Conservation (phyloP, 2,329 filamentous ascomycete genomes). For the Thielaviopsis cerberus region DNA sequence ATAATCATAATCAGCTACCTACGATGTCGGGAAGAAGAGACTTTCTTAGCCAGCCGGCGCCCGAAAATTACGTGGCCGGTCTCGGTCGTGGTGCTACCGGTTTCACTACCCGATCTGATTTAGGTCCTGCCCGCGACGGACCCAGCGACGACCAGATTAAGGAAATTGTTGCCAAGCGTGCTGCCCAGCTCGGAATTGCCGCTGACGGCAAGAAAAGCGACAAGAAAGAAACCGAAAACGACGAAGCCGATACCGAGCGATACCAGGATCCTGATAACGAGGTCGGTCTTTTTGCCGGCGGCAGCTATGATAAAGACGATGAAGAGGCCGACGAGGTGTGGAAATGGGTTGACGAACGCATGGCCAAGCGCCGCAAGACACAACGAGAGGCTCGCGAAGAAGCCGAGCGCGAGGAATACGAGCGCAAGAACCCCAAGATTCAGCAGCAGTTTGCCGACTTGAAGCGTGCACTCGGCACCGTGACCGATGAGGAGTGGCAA, state of each 20-base stretch:
- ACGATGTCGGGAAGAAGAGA: constrained; percentile 51
- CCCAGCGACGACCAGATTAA: constrained; percentile 97
- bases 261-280: constrained; percentile 97
- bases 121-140: constrained; percentile 85
- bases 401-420: constrained; percentile 83
- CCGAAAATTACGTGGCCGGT: constrained; percentile 84
- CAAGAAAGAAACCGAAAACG: constrained; percentile 47
- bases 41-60: constrained; percentile 72
- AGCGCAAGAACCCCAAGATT: constrained; percentile 94
- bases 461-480: constrained; percentile 71
- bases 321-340: constrained; percentile 96
- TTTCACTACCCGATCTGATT: constrained; percentile 91
- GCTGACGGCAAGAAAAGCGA: constrained; percentile 51
- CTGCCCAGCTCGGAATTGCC: constrained; percentile 57
- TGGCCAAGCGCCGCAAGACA: constrained; percentile 72
- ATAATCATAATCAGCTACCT: neutral
- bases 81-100: constrained; percentile 93
- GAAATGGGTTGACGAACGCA: constrained; percentile 87
- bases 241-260: constrained; percentile 56
- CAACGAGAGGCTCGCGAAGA: constrained; percentile 91
- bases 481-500: constrained; percentile 93
- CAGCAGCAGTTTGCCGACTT: constrained; percentile 93
- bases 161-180: constrained; percentile 85
- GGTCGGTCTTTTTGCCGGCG: constrained; percentile 82
- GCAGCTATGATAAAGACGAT: constrained; percentile 91